Conservation (phyloP, 2,329 filamentous ascomycete species). For the Fusarium lateritium region DNA sequence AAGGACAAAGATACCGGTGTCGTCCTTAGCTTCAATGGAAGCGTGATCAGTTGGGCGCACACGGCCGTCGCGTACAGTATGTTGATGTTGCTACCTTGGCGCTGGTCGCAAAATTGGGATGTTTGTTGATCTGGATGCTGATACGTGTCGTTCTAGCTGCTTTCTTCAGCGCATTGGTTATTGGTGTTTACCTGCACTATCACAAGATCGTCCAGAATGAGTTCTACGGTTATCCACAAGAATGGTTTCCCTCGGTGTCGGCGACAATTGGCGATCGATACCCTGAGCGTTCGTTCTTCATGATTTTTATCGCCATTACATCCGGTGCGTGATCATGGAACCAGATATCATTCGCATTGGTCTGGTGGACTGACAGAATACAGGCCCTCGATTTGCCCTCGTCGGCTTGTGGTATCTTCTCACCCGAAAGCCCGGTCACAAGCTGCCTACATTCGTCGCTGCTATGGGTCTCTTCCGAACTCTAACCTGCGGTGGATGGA, state of each 20-base stretch:
- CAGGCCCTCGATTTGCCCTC: slow-evolving; percentile 90
- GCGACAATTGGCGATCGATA: slow-evolving; percentile 98
- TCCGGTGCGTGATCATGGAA: slow-evolving; percentile 71
- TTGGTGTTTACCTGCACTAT: slow-evolving; percentile 88
- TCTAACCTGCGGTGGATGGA: slow-evolving; percentile 96
- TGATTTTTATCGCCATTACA: slow-evolving; percentile 96
- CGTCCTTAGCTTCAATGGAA: slow-evolving; percentile 80
- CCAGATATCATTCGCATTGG: neutral
- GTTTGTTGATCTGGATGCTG: slow-evolving; percentile 34
- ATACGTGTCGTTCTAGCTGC: slow-evolving; percentile 69
- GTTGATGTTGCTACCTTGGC: slow-evolving; percentile 49
- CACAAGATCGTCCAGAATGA: slow-evolving; percentile 98
- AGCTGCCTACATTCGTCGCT: slow-evolving; percentile 85
- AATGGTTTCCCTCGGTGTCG: slow-evolving; percentile 97
- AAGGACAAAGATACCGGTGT: slow-evolving; percentile 76
- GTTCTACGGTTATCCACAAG: slow-evolving; percentile 91
- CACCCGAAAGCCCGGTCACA: slow-evolving; percentile 80
- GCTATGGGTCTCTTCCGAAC: slow-evolving; percentile 88
- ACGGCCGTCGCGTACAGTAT: slow-evolving; percentile 85
- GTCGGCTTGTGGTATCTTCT: slow-evolving; percentile 94
- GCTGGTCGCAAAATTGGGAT: neutral
- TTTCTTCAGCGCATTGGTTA: slow-evolving; percentile 87
- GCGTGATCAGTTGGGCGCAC: slow-evolving; percentile 92
- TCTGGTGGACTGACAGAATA: slow-evolving; percentile 43
- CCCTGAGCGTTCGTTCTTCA: slow-evolving; percentile 96